phyloP scores from a whole-genome alignment of 2,329 filamentous ascomycete genomes.

The Xylariales sp. region DNA sequence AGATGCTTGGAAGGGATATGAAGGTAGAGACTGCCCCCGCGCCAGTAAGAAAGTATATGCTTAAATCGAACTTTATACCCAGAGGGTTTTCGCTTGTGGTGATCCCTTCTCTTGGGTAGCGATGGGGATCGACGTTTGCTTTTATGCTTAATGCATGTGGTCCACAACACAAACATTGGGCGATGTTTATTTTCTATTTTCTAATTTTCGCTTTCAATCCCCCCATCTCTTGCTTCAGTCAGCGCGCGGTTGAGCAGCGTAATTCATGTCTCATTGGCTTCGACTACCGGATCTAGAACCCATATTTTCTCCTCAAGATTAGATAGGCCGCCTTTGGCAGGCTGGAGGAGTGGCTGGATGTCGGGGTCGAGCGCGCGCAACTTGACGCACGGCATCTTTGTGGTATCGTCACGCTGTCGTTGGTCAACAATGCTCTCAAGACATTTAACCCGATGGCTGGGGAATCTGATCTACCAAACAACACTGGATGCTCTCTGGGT shows the following conservation, averaged over 20 bases:
- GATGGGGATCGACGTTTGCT: background rate
- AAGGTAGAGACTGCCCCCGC: too few relatives aligned
- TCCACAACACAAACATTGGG: background rate
- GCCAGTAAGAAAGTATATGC: too few relatives aligned
- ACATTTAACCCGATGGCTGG: slow-evolving; percentile 13
- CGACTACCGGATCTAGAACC: slow-evolving; percentile 15
- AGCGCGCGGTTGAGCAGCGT: slow-evolving; percentile 24
- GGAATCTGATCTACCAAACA: slow-evolving; percentile 13
- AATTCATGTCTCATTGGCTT: slow-evolving; percentile 15
- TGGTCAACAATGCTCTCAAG: slow-evolving; percentile 10
- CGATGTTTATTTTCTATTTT: background rate
- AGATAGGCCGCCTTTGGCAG: background rate
- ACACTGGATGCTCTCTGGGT: slow-evolving; percentile 6
- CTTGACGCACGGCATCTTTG: slow-evolving; percentile 18
- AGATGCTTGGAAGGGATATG: too few relatives aligned
- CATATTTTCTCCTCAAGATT: background rate
- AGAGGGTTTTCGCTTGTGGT: too few relatives aligned
- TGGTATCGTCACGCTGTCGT: slow-evolving; percentile 9
- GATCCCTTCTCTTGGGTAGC: too few relatives aligned
- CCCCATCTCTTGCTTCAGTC: slow-evolving; percentile 19
- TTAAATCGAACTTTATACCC: too few relatives aligned
- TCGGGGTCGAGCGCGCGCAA: slow-evolving; percentile 15
- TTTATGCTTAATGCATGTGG: background rate
- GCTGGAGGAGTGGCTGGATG: slow-evolving; percentile 1
- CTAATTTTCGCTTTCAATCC: slow-evolving; percentile 1